A percentile compares a stretch with the other conserved stretches of the same genome.
Evolutionary conservation across 345 rosid species (phyloP).

Genomic region (Hibiscus mutabilis): DNA sequence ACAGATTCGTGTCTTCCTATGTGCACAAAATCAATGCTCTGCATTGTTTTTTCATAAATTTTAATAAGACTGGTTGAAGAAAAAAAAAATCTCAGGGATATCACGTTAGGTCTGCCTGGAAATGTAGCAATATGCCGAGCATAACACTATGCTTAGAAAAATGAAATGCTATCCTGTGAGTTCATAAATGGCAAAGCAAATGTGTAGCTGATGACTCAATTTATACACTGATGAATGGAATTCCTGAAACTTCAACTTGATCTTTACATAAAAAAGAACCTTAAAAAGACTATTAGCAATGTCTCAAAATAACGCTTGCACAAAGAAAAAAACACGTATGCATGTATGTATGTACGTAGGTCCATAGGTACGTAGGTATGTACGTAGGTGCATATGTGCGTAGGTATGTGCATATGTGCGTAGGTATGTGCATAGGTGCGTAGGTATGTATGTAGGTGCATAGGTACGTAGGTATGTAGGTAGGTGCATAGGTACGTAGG

Average conservation of each 20-base stretch:
- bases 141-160: not conserved
- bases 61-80: not conserved
- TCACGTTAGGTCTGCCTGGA: not conserved
- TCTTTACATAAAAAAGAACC: constrained; percentile 3
- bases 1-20: constrained; percentile 86
- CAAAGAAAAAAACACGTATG: not conserved
- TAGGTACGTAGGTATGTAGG: too few species aligned
- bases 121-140: not conserved
- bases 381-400: too few species aligned
- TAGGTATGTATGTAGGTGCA: too few species aligned
- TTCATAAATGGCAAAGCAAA: not conserved
- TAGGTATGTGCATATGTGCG: too few species aligned
- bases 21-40: constrained; percentile 85
- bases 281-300: not conserved
- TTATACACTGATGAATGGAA: not conserved
- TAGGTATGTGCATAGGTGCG: not conserved
- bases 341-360: too few species aligned
- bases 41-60: constrained; percentile 6
- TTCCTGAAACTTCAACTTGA: not conserved
- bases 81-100: not conserved
- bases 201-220: not conserved
- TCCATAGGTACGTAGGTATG: too few species aligned
- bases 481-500: too few species aligned
- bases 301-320: not conserved
- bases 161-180: not conserved